Evolutionary conservation across 78 protist genomes (phyloP).

Genomic region (Planoprotostelium fungivorum): DNA sequence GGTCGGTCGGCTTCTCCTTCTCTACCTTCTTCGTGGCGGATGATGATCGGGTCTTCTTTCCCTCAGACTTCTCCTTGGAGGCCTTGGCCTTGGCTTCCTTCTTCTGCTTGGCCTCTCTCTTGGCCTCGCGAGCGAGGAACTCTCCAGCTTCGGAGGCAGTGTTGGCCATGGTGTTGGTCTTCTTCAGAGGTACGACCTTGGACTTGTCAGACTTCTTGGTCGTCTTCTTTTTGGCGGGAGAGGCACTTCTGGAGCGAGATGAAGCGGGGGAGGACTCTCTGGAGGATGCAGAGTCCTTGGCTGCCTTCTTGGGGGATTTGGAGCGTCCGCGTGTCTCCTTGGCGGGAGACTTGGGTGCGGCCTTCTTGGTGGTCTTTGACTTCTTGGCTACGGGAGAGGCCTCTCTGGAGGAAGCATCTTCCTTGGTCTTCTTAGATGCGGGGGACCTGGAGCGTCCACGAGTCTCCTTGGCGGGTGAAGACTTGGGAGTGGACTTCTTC

Average conservation of each 20-base stretch:
- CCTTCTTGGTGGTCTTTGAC: background rate
- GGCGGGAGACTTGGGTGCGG: background rate
- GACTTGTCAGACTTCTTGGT: background rate
- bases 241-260: background rate
- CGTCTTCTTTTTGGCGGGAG: background rate
- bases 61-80: background rate
- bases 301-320: background rate
- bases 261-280: background rate
- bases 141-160: background rate
- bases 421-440: background rate
- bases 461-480: background rate
- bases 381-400: background rate
- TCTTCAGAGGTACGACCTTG: background rate
- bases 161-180: background rate
- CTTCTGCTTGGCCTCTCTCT: background rate
- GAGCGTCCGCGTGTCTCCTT: background rate
- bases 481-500: background rate
- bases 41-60: too few relatives aligned
- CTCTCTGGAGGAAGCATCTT: background rate
- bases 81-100: constrained; percentile 2
- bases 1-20: too few relatives aligned
- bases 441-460: background rate
- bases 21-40: too few relatives aligned
- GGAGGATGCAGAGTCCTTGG: background rate
- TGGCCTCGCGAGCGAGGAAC: background rate